Evolutionary conservation across 2,329 filamentous ascomycete species (phyloP), one percentile per base, ranked within the genome.

Genomic region (Microsporum audouinii): DNA sequence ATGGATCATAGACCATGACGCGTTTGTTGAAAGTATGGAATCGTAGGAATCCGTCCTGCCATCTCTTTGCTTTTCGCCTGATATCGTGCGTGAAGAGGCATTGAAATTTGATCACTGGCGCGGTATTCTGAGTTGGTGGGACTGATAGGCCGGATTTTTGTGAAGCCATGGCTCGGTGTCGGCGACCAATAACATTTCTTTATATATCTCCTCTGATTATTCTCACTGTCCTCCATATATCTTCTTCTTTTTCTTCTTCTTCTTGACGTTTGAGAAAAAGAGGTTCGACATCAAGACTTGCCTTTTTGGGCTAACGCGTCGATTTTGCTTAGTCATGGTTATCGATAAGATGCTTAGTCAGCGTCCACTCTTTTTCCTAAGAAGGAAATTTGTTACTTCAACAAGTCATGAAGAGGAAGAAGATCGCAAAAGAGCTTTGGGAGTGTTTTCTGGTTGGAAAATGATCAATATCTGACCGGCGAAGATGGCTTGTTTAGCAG

Each of bases 11-110:
- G 5, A 95, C 88, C 89, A 96, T 95, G 63, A 94, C 79, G 3
- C 89, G 85, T 70, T 86, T 89, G 76, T 96, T 96, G 82, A 95
- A 96, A 0, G 88, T 87, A 70, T 96, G 91, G 65, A 87, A 95
- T 65, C 87, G 88, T 63, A 96, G 82, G 58, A 85, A 85, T 39
- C 92, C 91, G 85, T 96, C 91, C 69, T 95, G 89, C 91, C 91
- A 96, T 63, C 89, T 81, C 72, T 96, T 96, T 67, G 89, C 86
- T 76, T 96, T 96, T 61, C 89, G 85, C 58, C 85, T 84, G 47
- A 95, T 73, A 70, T 96, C 91, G 70, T 89, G 84, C 1, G 91
- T 95, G 74, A 89, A 96, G 3, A 96, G 84, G 72, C 91, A 96
- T 64, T 84, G 81, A 72, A 87, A 95, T 69, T 95, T 90, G 69